phyloP scores from a whole-genome alignment of 306 rosid species.

The Sesbania bispinosa region DNA sequence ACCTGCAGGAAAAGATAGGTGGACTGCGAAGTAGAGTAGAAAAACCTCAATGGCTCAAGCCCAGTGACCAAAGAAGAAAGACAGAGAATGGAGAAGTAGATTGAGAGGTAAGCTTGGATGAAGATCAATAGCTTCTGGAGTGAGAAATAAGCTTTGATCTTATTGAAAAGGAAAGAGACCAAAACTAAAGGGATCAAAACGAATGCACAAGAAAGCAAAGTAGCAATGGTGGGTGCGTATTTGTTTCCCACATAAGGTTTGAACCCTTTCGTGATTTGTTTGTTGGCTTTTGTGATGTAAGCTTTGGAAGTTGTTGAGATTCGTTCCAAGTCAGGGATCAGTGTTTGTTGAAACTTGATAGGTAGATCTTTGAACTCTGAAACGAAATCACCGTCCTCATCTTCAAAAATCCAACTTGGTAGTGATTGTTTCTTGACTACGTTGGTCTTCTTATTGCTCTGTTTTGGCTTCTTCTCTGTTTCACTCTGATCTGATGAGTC shows the following conservation, averaged over 20 bases:
- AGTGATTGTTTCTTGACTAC: conserved; percentile 39
- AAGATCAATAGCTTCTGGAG: conserved; percentile 85
- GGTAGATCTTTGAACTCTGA: conserved; percentile 71
- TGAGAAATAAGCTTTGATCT: conserved; percentile 85
- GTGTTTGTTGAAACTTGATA: conserved; percentile 48
- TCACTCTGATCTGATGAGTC: conserved; percentile 2
- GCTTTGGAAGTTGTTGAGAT: conserved; percentile 72
- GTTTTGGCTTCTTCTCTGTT: neutral
- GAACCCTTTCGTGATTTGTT: conserved; percentile 63
- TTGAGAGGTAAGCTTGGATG: conserved; percentile 82
- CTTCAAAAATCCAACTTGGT: conserved; percentile 51
- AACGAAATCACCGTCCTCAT: conserved; percentile 52
- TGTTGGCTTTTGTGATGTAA: conserved; percentile 68
- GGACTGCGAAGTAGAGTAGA: conserved; percentile 80
- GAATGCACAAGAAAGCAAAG: conserved; percentile 55
- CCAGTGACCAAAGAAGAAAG: conserved; percentile 60
- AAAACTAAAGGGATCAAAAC: conserved; percentile 66
- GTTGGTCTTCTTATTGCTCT: conserved; percentile 31
- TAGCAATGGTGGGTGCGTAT: conserved; percentile 76
- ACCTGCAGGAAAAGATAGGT: conserved; percentile 70
- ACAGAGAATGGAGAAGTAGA: conserved; percentile 80
- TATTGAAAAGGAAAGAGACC: conserved; percentile 71
- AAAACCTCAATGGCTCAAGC: conserved; percentile 79
- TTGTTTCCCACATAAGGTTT: conserved; percentile 85
- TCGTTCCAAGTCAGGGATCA: conserved; percentile 77